Evolutionary conservation across 495 filamentous ascomycete genomes (phyloP).

Genomic region (Tricharina praecox): DNA sequence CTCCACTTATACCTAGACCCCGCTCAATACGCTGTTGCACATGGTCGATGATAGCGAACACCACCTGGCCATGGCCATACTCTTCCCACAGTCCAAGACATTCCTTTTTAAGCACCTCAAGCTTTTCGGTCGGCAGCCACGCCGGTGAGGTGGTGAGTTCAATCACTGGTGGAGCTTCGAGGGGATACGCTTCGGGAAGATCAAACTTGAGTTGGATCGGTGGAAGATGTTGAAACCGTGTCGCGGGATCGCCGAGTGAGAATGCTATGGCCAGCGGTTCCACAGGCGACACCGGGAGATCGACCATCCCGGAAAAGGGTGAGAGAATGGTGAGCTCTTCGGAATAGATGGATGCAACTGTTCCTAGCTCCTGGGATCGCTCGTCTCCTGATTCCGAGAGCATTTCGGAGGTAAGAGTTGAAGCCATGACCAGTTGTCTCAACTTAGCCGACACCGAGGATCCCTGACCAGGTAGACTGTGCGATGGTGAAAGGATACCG

Average conservation of each 20-base stretch:
- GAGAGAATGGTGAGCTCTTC: slow-evolving; percentile 47
- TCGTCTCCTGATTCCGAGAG: slow-evolving; percentile 18
- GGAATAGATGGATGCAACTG: slow-evolving; percentile 78
- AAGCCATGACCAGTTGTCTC: too few species aligned
- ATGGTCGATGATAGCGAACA: slow-evolving; percentile 75
- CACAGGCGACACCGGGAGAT: slow-evolving; percentile 54
- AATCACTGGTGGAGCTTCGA: slow-evolving; percentile 45
- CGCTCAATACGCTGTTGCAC: slow-evolving; percentile 63
- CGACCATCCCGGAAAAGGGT: slow-evolving; percentile 48
- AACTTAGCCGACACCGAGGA: too few species aligned
- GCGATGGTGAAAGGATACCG: too few species aligned
- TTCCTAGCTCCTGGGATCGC: slow-evolving; percentile 60
- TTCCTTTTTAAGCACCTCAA: slow-evolving; percentile 45
- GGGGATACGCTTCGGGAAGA: slow-evolving; percentile 63
- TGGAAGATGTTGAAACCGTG: slow-evolving; percentile 41
- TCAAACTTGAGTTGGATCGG: slow-evolving; percentile 49
- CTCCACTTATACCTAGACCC: slow-evolving; percentile 48
- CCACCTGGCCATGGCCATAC: slow-evolving; percentile 53
- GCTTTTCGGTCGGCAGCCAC: slow-evolving; percentile 49
- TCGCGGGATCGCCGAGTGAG: slow-evolving; percentile 6
- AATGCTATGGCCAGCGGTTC: slow-evolving; percentile 55
- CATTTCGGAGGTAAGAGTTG: slow-evolving; percentile 8
- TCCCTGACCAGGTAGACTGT: too few species aligned
- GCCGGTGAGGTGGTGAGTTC: slow-evolving; percentile 44
- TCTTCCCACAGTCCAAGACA: slow-evolving; percentile 62